Percentiles rank a stretch among this genome's conserved stretches.
Conservation (phyloP, 768 basidiomycete species). For the Mycena latifolia region DNA sequence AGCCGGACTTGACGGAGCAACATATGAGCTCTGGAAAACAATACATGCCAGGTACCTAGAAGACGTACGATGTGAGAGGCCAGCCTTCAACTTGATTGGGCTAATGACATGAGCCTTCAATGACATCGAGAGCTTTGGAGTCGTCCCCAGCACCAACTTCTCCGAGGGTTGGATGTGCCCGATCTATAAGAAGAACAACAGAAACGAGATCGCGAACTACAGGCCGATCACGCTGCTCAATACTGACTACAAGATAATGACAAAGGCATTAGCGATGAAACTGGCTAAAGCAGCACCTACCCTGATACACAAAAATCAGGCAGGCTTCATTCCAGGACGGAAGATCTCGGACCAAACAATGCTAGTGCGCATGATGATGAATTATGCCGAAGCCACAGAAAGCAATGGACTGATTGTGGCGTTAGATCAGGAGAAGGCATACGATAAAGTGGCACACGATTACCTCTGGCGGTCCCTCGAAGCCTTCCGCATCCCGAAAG, state of each 20-base stretch:
- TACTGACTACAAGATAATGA: constrained; percentile 7
- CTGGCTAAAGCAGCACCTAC: not conserved
- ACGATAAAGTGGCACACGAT: constrained; percentile 22
- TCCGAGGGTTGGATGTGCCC: constrained; percentile 1
- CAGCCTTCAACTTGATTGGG: no score
- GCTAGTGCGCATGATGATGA: constrained; percentile 30
- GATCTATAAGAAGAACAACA: constrained; percentile 1
- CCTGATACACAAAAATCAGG: constrained; percentile 1
- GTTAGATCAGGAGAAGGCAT: constrained; percentile 34
- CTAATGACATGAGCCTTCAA: not conserved
- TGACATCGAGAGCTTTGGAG: not conserved
- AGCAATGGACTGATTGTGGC: constrained; percentile 25
- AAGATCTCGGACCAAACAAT: constrained; percentile 38
- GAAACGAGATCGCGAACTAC: not conserved
- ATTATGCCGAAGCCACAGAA: constrained; percentile 16
- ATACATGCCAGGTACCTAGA: no score
- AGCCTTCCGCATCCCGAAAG: constrained; percentile 4
- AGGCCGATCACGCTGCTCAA: constrained; percentile 8
- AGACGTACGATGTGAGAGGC: no score
- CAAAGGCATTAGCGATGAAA: constrained; percentile 4
- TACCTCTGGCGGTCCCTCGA: constrained; percentile 25
- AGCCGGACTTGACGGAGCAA: no score
- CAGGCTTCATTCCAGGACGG: constrained; percentile 38
- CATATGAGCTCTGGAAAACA: no score
- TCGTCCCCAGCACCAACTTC: not conserved